Percentiles rank a stretch among this genome's conserved stretches.
Evolutionary conservation across 306 rosid species (phyloP).

Genomic region (Cicer cuneatum): DNA sequence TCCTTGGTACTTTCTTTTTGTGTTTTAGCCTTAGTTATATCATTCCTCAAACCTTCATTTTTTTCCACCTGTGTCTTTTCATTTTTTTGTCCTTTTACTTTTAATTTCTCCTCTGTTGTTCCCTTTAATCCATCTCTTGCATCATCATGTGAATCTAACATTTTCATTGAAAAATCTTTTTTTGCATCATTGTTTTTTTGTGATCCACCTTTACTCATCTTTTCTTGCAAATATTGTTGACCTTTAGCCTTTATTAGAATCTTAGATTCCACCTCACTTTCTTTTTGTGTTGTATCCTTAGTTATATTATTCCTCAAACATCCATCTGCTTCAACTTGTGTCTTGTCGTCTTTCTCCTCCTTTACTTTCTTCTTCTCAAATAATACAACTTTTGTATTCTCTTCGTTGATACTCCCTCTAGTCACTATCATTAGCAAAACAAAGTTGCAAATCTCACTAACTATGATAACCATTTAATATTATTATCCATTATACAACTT

Average conservation of each 20-base stretch:
- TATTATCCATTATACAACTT: no score
- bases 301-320: background rate
- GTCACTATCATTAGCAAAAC: no score
- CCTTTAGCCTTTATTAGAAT: slow-evolving; percentile 20
- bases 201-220: background rate
- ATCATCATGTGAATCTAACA: no score
- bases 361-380: background rate
- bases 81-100: slow-evolving; percentile 15
- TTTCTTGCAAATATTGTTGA: slow-evolving; percentile 31
- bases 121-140: background rate
- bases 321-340: slow-evolving; percentile 1
- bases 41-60: background rate
- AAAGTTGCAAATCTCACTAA: no score
- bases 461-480: no score
- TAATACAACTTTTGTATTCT: no score
- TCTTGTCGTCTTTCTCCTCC: slow-evolving; percentile 11
- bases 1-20: background rate
- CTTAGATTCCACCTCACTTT: background rate
- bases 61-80: slow-evolving; percentile 18
- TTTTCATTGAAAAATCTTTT: background rate
- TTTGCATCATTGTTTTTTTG: no score
- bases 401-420: no score
- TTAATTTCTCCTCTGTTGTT: background rate
- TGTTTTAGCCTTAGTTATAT: background rate
- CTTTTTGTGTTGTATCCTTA: background rate